Percentiles rank a stretch among this genome's conserved stretches.
phyloP scores from a whole-genome alignment of 2,329 filamentous ascomycete genomes.

The Peltaster fructicola region DNA sequence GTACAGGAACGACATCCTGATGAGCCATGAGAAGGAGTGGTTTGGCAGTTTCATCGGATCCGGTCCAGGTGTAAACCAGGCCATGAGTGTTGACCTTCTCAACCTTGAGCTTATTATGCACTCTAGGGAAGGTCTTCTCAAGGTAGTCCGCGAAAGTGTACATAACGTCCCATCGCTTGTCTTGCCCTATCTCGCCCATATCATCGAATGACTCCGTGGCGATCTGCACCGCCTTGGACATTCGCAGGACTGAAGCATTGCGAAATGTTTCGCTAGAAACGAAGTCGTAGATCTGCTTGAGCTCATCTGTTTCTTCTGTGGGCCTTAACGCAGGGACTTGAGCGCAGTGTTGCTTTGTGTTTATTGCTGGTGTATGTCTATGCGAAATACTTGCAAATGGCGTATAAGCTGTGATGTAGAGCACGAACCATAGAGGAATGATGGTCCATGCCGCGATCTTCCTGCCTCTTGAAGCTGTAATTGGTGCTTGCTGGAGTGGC shows the following conservation, averaged over 20 bases:
- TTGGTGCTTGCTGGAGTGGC: slow-evolving; percentile 6
- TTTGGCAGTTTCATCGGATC: slow-evolving; percentile 34
- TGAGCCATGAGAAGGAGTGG: slow-evolving; percentile 37
- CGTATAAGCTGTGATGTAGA: too few species aligned
- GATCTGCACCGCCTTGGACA: slow-evolving; percentile 38
- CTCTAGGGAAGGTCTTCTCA: slow-evolving; percentile 34
- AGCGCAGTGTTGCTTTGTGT: too few species aligned
- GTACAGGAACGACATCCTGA: slow-evolving; percentile 39
- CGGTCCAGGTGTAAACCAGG: slow-evolving; percentile 41
- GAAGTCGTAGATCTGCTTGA: slow-evolving; percentile 16
- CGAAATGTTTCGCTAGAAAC: slow-evolving; percentile 15
- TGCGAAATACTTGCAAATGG: too few species aligned
- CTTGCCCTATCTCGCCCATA: slow-evolving; percentile 35
- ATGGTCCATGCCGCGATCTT: too few species aligned
- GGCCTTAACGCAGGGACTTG: too few species aligned
- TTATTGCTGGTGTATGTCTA: too few species aligned
- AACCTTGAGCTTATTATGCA: slow-evolving; percentile 15
- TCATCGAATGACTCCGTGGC: slow-evolving; percentile 40
- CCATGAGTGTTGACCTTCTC: slow-evolving; percentile 46
- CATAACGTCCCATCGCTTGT: slow-evolving; percentile 38
- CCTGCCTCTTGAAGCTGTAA: slow-evolving; percentile 5
- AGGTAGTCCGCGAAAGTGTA: slow-evolving; percentile 33
- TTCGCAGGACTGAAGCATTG: slow-evolving; percentile 24
- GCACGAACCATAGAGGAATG: too few species aligned
- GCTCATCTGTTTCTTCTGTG: too few species aligned